A percentile compares a stretch with the other conserved stretches of the same genome.
Evolutionary conservation across 2,329 filamentous ascomycete genomes (phyloP).

Genomic region (Teratosphaeria zuluensis): DNA sequence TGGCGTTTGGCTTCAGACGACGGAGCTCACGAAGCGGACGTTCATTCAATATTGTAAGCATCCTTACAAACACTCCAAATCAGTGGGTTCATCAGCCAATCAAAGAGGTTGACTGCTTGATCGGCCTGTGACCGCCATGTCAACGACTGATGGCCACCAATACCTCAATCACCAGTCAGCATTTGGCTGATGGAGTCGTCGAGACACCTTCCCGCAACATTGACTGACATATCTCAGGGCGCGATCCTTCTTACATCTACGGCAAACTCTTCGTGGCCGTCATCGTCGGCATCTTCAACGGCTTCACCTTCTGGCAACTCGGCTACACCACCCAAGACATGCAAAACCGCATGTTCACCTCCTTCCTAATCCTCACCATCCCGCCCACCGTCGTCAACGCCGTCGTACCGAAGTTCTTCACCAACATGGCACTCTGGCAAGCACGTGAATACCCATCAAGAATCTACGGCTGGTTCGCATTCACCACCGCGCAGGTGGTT

Average conservation of each 20-base stretch:
- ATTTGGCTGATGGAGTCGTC: too few species aligned
- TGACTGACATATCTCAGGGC: constrained; percentile 13
- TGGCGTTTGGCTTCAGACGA: constrained; percentile 51
- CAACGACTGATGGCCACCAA: too few species aligned
- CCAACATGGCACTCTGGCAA: constrained; percentile 63
- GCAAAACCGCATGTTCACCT: constrained; percentile 70
- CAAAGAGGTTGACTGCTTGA: too few species aligned
- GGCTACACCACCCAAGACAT: constrained; percentile 57
- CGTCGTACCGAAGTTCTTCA: constrained; percentile 68
- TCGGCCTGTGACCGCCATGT: too few species aligned
- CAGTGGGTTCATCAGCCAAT: too few species aligned
- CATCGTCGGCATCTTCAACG: constrained; percentile 64
- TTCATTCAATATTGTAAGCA: constrained; percentile 47
- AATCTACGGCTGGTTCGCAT: constrained; percentile 71
- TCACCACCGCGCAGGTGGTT: constrained; percentile 62
- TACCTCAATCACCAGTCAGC: too few species aligned
- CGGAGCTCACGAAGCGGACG: constrained; percentile 57
- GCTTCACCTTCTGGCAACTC: constrained; percentile 60
- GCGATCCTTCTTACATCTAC: constrained; percentile 66
- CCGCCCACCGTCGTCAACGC: constrained; percentile 64
- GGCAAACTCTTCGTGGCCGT: constrained; percentile 65
- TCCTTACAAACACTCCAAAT: too few species aligned
- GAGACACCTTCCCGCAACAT: too few species aligned
- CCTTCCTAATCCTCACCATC: constrained; percentile 48
- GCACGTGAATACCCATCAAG: constrained; percentile 62